Evolutionary conservation across 352 stramenopile species (phyloP).

Genomic region (Peronosclerospora sorghi): DNA sequence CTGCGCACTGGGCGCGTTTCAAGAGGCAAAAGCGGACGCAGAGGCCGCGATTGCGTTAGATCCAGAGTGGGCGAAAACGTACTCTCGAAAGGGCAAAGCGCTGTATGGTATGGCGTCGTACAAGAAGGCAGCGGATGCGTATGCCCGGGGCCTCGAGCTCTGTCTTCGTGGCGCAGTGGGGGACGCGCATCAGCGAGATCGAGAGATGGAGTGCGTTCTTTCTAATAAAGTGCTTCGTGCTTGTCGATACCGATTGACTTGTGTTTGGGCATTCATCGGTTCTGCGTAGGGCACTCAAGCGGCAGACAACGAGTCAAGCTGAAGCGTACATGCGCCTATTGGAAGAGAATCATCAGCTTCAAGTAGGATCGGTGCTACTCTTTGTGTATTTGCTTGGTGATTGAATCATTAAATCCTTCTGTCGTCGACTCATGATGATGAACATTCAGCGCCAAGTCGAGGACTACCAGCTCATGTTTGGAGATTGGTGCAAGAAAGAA

Average conservation of each 20-base stretch:
- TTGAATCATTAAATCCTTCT: too few species aligned
- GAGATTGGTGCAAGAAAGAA: constrained; percentile 76
- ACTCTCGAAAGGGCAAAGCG: constrained; percentile 73
- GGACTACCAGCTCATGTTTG: constrained; percentile 75
- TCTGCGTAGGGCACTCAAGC: constrained; percentile 43
- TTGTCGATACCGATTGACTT: not conserved
- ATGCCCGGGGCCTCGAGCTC: constrained; percentile 58
- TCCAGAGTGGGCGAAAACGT: constrained; percentile 56
- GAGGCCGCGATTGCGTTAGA: constrained; percentile 53
- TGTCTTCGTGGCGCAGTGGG: constrained; percentile 52
- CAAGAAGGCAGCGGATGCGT: constrained; percentile 59
- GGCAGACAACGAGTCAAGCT: constrained; percentile 56
- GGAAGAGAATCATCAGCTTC: constrained; percentile 66
- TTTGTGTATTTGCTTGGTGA: not conserved
- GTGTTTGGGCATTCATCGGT: not conserved
- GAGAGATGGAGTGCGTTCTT: constrained; percentile 47
- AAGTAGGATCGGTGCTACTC: constrained; percentile 19
- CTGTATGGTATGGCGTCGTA: constrained; percentile 56
- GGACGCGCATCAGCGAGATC: constrained; percentile 59
- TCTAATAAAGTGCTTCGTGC: not conserved
- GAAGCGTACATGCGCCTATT: constrained; percentile 61
- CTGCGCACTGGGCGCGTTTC: constrained; percentile 45
- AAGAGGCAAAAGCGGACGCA: constrained; percentile 40
- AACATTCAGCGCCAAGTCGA: constrained; percentile 42
- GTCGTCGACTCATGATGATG: not conserved